phyloP scores from a whole-genome alignment of 2,329 filamentous ascomycete genomes.

The Penicillium sp. region DNA sequence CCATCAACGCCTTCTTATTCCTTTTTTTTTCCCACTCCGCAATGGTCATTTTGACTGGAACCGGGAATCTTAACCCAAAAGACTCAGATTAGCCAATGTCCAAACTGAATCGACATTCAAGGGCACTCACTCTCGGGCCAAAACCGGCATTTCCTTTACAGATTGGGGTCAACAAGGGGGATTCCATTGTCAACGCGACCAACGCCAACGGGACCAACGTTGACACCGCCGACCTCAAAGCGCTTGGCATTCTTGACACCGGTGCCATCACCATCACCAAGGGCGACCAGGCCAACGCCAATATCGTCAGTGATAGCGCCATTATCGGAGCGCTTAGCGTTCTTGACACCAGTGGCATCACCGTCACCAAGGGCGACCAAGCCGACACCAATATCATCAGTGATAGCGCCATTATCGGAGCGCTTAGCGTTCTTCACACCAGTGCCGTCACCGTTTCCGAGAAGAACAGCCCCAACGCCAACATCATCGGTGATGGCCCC shows the following conservation, averaged over 20 bases:
- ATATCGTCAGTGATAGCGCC: not conserved
- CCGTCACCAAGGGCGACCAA: not conserved
- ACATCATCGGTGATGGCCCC: not conserved
- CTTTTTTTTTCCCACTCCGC: no score
- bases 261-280: not conserved
- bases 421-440: constrained; percentile 4
- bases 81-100: no score
- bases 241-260: constrained; percentile 3
- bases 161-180: not conserved
- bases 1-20: no score
- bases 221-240: not conserved
- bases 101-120: no score
- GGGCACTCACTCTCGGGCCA: no score
- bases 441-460: no score
- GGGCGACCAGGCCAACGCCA: not conserved
- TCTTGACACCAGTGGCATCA: constrained; percentile 1
- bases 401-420: not conserved
- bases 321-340: not conserved
- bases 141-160: not conserved
- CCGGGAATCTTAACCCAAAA: no score
- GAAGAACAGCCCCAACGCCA: no score
- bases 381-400: not conserved
- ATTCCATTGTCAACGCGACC: not conserved
- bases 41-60: no score
- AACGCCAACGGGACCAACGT: not conserved